Percentiles rank a stretch among this genome's conserved stretches.
These are phyloP conservation scores for Stentor roeselii DNA, from an alignment of 73 alveolate genomes.

Conservation along the genomic window DNA sequence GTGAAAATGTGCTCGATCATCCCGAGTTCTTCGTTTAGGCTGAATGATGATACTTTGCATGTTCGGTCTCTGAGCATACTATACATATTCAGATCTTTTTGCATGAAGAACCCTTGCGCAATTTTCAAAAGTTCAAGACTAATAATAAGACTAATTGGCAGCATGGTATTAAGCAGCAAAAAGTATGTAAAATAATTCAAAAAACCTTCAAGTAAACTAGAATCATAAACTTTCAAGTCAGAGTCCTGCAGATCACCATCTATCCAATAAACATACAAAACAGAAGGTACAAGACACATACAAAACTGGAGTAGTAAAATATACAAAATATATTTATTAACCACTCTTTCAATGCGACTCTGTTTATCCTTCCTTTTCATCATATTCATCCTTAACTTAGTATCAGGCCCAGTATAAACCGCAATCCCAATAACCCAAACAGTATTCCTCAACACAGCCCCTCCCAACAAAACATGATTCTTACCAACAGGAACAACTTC, in stretches of 20 bases:
- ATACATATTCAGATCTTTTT: slow-evolving; percentile 74
- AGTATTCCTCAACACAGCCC: slow-evolving; percentile 91
- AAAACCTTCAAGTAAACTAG: slow-evolving; percentile 54
- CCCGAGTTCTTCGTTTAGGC: slow-evolving; percentile 58
- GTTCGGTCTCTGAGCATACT: slow-evolving; percentile 67
- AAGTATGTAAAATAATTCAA: slow-evolving; percentile 91
- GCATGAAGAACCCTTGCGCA: slow-evolving; percentile 77
- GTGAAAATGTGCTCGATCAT: slow-evolving; percentile 41
- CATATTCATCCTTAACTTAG: slow-evolving; percentile 93
- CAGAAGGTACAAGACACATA: slow-evolving; percentile 32
- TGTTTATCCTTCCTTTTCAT: slow-evolving; percentile 84
- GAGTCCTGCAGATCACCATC: slow-evolving; percentile 30
- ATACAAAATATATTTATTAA: slow-evolving; percentile 51
- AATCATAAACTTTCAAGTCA: background rate
- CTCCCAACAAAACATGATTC: slow-evolving; percentile 81
- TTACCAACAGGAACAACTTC: slow-evolving; percentile 38
- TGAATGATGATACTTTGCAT: slow-evolving; percentile 51
- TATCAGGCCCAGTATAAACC: slow-evolving; percentile 91
- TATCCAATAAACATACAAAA: slow-evolving; percentile 35
- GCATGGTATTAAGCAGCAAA: slow-evolving; percentile 89
- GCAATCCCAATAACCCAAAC: slow-evolving; percentile 86
- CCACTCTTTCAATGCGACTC: slow-evolving; percentile 58
- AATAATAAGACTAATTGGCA: slow-evolving; percentile 93
- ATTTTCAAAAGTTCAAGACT: slow-evolving; percentile 93
- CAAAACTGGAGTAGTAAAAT: slow-evolving; percentile 36